Evolutionary conservation across 345 rosid species (phyloP), one percentile per base, ranked within the genome.

Genomic region (Salix caprea): DNA sequence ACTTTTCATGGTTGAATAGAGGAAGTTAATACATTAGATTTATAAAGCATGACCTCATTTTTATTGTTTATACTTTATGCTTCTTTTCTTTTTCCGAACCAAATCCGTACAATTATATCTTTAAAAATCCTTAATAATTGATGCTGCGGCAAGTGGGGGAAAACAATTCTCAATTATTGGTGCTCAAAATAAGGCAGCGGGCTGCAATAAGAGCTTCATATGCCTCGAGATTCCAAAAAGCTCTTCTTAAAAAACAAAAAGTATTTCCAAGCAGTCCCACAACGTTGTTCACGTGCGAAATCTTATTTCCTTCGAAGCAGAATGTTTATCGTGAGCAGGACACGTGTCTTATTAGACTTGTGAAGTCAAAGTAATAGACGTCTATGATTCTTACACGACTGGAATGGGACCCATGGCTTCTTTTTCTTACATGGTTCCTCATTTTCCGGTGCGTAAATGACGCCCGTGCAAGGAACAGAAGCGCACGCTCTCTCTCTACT

Each of bases 401-500:
- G 14, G 5, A 5, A 13, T n/a, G 71, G 48, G 48, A 30, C 42
- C 64, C 70, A 6, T 2, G 46, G 14, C 3, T 40, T 42, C 26
- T 5, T 50, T 11, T 21, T 48, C 14, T 65, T 48, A 30, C 64
- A 61, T 34, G 32, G 44, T 32, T 69, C 77, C 85, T 54, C 80
- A 54, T 72, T 46, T 72, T 73, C 66, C 66, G 71, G 32, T 82
- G 82, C 84, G 84, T 58, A 46, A 80, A 80, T 82, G 80, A 72
- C 82, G 83, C 82, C 77, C 74, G 69, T 56, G 79, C 76, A 7
- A 16, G 18, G 10, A 30, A 15, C 23, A 13, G 34, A 21, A 5
- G 15, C 28, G 44, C 44, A 2, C 23, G 15, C 19, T 13, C n/a
- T n/a, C 13, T 48, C 1, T 74, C 56, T 75, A 30, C 34, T 72